phyloP scores from a whole-genome alignment of 108 stramenopile species.

The Discostella stelligeroides region DNA sequence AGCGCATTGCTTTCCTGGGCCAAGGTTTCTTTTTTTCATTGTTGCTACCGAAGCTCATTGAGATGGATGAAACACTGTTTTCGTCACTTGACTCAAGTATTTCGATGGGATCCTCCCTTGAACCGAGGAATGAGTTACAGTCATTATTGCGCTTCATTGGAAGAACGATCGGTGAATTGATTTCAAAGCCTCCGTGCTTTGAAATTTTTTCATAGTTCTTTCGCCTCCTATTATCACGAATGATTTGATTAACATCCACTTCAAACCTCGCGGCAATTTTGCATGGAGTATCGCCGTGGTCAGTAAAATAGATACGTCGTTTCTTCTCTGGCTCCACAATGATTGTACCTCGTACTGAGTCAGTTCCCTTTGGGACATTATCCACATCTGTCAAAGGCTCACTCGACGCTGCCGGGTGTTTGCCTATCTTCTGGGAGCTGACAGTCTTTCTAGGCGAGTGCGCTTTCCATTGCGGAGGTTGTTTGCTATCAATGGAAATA shows the following conservation, averaged over 20 bases:
- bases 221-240: constrained; percentile 1
- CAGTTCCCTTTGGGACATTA: too few relatives aligned
- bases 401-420: too few relatives aligned
- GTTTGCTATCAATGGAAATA: not conserved
- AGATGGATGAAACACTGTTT: not conserved
- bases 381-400: too few relatives aligned
- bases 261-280: constrained; percentile 4
- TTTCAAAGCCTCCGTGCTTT: not conserved
- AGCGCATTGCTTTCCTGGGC: too few relatives aligned
- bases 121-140: not conserved
- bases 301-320: constrained; percentile 9
- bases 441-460: too few relatives aligned
- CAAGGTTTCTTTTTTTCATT: not conserved
- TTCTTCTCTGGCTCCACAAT: constrained; percentile 22
- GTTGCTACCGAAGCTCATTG: not conserved
- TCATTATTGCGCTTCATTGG: not conserved
- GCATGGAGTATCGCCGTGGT: not conserved
- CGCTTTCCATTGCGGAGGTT: not conserved
- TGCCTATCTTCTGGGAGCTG: too few relatives aligned
- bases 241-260: not conserved
- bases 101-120: not conserved
- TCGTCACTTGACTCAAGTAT: constrained; percentile 2
- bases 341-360: constrained; percentile 1
- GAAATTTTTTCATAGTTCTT: not conserved
- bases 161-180: not conserved